A percentile compares a stretch with the other conserved stretches of the same genome.
phyloP scores from a whole-genome alignment of 75 land plant genomes.

The Pseudotsuga menziesii region DNA sequence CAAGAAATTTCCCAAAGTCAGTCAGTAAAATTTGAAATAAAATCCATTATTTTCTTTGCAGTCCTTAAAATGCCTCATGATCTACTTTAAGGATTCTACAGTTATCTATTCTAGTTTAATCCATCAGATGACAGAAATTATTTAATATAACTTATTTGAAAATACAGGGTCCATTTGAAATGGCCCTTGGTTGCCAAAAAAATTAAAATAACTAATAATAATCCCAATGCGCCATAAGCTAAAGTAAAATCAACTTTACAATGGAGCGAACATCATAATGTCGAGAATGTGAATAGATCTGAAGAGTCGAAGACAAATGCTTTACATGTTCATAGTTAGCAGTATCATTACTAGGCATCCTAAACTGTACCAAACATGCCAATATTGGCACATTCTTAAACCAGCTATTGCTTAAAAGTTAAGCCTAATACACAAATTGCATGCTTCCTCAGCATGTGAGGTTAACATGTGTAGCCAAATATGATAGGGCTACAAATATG shows the following conservation, averaged over 20 bases:
- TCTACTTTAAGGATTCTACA: no score
- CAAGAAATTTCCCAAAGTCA: no score
- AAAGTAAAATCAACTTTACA: neutral
- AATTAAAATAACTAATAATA: neutral
- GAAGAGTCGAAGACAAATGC: neutral
- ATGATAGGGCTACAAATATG: neutral
- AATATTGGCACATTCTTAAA: neutral
- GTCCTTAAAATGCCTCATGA: no score
- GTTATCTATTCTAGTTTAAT: no score
- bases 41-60: no score
- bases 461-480: neutral
- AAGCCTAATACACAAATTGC: neutral
- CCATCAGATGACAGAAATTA: no score
- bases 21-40: no score
- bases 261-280: neutral
- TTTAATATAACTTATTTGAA: no score
- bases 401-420: no score
- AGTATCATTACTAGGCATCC: neutral
- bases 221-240: neutral
- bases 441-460: neutral
- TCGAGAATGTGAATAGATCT: neutral
- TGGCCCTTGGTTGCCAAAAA: no score
- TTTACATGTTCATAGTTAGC: neutral
- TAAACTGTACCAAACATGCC: neutral
- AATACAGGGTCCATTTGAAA: no score